Evolutionary conservation across 208 protist genomes (phyloP), one percentile per base, ranked within the genome.

Genomic region (Leishmania braziliensis): DNA sequence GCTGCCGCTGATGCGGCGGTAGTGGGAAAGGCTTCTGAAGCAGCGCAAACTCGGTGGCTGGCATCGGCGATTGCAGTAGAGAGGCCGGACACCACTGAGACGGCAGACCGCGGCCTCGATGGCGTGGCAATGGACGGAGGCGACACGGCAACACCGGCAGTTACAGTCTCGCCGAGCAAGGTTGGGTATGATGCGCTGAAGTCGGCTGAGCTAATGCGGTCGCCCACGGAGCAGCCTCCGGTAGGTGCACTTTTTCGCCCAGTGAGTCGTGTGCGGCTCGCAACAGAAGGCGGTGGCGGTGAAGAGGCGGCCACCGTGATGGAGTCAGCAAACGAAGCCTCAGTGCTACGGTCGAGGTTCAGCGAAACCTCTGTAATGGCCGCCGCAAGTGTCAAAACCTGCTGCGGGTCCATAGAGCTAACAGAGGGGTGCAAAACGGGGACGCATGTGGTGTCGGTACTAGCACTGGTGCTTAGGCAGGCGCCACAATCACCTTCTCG

Each of bases 291-390:
- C 29, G 23, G 63, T 50, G 43, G 53, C 20, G 53, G 43, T 5
- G 63, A 39, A 9, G 43, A 23, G 51, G 58, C 54, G 10, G 60
- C 50, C 5, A 66, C 10, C 10, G 62, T 48, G 16, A 77, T 76
- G 2, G 63, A 65, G n/a, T 50, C 36, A 26, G 80, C 20, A 10
- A 79, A 56, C 12, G 76, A 79, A 23, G 63, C 48, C 12, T 79
- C 76, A 26, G 63, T 46, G 46, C 46, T 74, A 23, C 65, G 62
- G 36, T 74, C 65, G 8, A 79, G 63, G 51, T 79, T 79, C 26
- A 87, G 66, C 3, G 84, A 75, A 14, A 82, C 79, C 39, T 90
- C 87, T 20, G 87, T 90, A 71, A 90, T 90, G 76, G 87, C 87
- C 5, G 87, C 87, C 2, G 87, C 87, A 26, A 90, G 77, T 26